Evolutionary conservation across 208 protist species (phyloP), one percentile per base, ranked within the genome.

Genomic region (Leptomonas pyrrhocoris): DNA sequence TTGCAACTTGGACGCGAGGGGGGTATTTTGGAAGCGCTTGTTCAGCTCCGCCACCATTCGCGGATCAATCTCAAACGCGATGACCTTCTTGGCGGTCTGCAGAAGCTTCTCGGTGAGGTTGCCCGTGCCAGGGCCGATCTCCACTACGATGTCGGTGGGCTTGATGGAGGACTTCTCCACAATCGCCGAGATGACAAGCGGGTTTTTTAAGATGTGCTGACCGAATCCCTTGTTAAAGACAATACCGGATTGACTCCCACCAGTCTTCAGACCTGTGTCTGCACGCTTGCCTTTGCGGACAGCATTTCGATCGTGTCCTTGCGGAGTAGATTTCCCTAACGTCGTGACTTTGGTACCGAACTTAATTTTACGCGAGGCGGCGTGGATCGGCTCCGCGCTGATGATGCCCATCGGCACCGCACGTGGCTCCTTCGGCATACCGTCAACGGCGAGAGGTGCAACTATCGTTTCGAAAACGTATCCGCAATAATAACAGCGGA

Each of bases 121-220:
- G 60, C 99, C 99, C 8, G 98, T 99, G 77, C 99, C 99, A 13
- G 99, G 99, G 60, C 99, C 99, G 76, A 99, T 99, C 86, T 99
- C 99, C 21, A 99, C 80, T 21, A 99, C 98, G 9, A 94, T 89
- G 84, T 99, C 99, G 19, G 98, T 99, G 9, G 95, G 80, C 72
- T 97, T 96, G 50, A 99, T 90, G 16, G 83, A 86, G 15, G 98
- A 93, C 88, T 99, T 99, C 48, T 98, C 96, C 31, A 99, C 88
- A 73, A 99, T 99, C 19, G 92, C 93, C n/a, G 96, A 63, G 56
- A 99, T 97, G 54, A 99, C 97, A 12, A 98, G 85, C 21, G 98
- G 97, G 82, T 99, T 99, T 76, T 99, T 99, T 9, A 99, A 80
- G 64, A 99, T 98, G 77, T 99, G 98, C 85, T 99, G 98, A 60